A percentile compares a stretch with the other conserved stretches of the same genome.
Evolutionary conservation across 257 asterid genomes (phyloP).

Genomic region (Forsythia viridissima): DNA sequence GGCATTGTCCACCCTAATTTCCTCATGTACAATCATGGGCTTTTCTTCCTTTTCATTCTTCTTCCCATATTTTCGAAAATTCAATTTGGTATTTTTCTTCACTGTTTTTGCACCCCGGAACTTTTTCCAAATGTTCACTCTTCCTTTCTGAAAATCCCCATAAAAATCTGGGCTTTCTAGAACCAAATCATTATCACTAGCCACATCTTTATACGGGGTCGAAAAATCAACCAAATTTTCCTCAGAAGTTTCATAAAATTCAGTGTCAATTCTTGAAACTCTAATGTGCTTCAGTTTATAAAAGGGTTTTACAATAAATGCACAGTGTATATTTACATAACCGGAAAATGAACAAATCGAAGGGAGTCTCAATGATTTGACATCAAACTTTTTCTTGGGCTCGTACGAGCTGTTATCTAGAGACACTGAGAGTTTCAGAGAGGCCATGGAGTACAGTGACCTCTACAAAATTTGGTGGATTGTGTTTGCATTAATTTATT

Average conservation of each 20-base stretch:
- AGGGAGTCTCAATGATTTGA: constrained; percentile 38
- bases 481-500: constrained; percentile 12
- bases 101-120: constrained; percentile 33
- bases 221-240: constrained; percentile 26
- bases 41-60: constrained; percentile 30
- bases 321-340: constrained; percentile 40
- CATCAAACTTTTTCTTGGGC: constrained; percentile 34
- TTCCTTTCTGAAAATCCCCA: constrained; percentile 31
- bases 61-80: constrained; percentile 22
- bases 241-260: constrained; percentile 35
- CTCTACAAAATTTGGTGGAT: constrained; percentile 1
- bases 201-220: constrained; percentile 25
- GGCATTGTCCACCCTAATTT: constrained; percentile 16
- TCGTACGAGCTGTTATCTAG: constrained; percentile 52
- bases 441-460: constrained; percentile 48
- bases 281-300: constrained; percentile 47
- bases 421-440: constrained; percentile 53
- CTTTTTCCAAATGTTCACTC: constrained; percentile 54
- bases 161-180: constrained; percentile 25
- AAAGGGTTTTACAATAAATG: constrained; percentile 45
- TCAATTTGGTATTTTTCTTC: constrained; percentile 28
- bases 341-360: constrained; percentile 48
- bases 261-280: constrained; percentile 57
- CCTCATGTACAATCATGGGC: constrained; percentile 18
- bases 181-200: constrained; percentile 33